Base-by-base conservation (phyloP, 164 flowering plant genomes). In the Magnolia officinalis region DNA sequence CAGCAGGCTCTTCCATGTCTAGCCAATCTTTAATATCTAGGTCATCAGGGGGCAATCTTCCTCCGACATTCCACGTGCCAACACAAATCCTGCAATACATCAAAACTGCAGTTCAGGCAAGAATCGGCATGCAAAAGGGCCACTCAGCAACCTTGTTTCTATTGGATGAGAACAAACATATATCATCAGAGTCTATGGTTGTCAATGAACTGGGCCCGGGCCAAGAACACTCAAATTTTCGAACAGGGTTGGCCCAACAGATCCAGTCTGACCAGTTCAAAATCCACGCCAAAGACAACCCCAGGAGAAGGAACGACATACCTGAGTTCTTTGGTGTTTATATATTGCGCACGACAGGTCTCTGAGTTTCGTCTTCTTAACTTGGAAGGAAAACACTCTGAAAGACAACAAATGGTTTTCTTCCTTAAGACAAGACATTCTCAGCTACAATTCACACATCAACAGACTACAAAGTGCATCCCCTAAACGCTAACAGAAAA, bases 41-140 rank as follows among this genome's bases (percentile, higher is more conserved):
- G 73, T 89, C 90, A 73, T 91, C 92, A 16, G 94, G 89, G 73
- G 99, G 99, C 76, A 87, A 58, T 83, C 77, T 86, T 70, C 99
- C 99, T 72, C 90, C 99, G 72, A 90, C 92, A 83, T 96, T 96
- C 99, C 98, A 96, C 52, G 99, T 94, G 74, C 93, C 93, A 67
- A 85, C 93, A 75, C 90, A 87, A 81, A 96, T 72, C 81, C 99
- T 96, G 63, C 24, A 63, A 24, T 24, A 52, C 26, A 66, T 18
- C 2, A 23, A 59, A 72, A 49, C 2, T 23, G 76, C 59, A 75
- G 68, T 69, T 73, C 63, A 72, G 31, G 66, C 23, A 63, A 24
- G 63, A 72, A 72, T 18, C 18, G 1, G 14, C 50, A 72, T 20
- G 26, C 18, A 55, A 55, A 55, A 55, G 13, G 10, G 61, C 61